Evolutionary conservation across 164 flowering plant genomes (phyloP).

Genomic region (Liquidambar formosana): DNA sequence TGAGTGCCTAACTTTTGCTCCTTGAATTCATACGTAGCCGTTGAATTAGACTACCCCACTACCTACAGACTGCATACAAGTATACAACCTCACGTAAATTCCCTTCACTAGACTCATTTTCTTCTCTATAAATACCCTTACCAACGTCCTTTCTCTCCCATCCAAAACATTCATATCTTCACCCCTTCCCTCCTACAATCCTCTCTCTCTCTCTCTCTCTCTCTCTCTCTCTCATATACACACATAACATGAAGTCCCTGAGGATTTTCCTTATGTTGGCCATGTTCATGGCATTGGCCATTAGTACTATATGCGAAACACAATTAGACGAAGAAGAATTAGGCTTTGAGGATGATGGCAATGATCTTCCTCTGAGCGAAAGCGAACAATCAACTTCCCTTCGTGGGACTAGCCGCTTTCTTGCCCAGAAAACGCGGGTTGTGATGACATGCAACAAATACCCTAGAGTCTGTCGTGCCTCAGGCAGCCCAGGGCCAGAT

Average conservation of each 20-base stretch:
- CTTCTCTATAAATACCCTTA: background rate
- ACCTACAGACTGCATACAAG: background rate
- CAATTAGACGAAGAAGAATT: background rate
- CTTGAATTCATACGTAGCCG: background rate
- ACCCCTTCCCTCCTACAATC: too few relatives aligned
- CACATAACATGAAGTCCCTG: constrained; percentile 8
- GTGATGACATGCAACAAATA: constrained; percentile 21
- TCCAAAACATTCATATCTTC: too few relatives aligned
- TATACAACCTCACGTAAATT: too few relatives aligned
- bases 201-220: background rate
- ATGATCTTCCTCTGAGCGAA: background rate
- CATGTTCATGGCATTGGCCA: constrained; percentile 13
- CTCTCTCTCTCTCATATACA: background rate
- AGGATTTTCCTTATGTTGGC: constrained; percentile 9
- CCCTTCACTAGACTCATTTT: background rate
- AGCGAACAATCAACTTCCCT: background rate
- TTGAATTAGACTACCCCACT: constrained; percentile 25
- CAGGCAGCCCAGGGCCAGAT: constrained; percentile 47
- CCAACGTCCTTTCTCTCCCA: background rate
- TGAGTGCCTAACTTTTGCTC: constrained; percentile 7
- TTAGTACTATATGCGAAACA: background rate
- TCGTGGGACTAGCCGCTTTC: constrained; percentile 14
- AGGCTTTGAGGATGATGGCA: background rate
- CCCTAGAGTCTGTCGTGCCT: constrained; percentile 40
- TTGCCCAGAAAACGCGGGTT: constrained; percentile 3